Conservation (phyloP, 768 basidiomycete genomes). For the Boletus sensibilis region DNA sequence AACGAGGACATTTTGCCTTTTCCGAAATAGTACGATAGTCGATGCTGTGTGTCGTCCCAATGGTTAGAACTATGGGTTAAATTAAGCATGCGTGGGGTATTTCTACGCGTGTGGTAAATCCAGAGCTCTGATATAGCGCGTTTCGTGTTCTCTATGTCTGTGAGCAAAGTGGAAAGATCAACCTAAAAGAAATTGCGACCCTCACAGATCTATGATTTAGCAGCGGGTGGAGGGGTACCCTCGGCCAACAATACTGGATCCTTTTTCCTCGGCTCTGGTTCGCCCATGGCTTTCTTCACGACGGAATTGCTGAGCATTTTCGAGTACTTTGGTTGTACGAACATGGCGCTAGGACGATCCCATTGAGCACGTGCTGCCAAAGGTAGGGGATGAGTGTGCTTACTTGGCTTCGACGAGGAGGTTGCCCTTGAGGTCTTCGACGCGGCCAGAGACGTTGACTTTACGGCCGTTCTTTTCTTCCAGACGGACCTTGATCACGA, state of each 20-base stretch:
- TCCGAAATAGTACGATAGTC: background rate
- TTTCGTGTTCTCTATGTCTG: background rate
- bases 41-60: background rate
- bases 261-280: slow-evolving; percentile 36
- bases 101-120: background rate
- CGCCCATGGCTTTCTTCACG: slow-evolving; percentile 66
- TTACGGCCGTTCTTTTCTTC: slow-evolving; percentile 76
- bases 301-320: slow-evolving; percentile 63
- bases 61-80: background rate
- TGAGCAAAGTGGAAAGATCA: background rate
- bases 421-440: slow-evolving; percentile 83
- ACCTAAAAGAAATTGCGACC: background rate
- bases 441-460: slow-evolving; percentile 59
- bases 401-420: slow-evolving; percentile 81
- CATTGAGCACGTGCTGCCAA: background rate
- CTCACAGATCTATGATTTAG: slow-evolving; percentile 23
- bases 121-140: background rate
- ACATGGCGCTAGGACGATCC: slow-evolving; percentile 54
- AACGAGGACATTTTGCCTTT: background rate
- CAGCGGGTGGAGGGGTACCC: slow-evolving; percentile 26
- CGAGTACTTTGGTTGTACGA: slow-evolving; percentile 89
- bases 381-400: slow-evolving; percentile 26
- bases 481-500: slow-evolving; percentile 73
- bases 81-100: background rate
- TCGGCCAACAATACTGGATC: slow-evolving; percentile 29